Evolutionary conservation across 441 rosid genomes (phyloP), one percentile per base, ranked within the genome.

Genomic region (Pelargonium fulgidum): DNA sequence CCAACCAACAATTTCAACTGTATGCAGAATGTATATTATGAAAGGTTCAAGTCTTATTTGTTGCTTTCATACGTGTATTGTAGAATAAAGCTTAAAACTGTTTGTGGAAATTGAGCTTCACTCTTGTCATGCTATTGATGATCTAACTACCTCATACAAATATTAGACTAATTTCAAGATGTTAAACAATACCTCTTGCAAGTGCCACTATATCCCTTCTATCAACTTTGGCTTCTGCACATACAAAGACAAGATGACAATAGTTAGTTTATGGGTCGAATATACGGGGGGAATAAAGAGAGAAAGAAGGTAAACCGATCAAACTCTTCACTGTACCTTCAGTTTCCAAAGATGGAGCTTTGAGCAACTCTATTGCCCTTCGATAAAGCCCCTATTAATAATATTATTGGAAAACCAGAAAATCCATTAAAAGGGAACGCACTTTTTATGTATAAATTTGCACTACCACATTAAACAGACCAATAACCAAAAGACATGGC

Each of bases 291-390:
- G 36, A 26, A 17, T 59, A 61, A 26, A n/a, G 19, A 66, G 17
- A 4, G 7, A 4, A 1, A 33, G 39, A 52, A n/a, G 59, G 59
- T n/a, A 4, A 50, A 52, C 20, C 59, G 16, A 65, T 14, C 10
- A 74, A 59, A 42, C 58, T 17, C 14, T 42, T 66, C 13, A 7
- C 59, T 20, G 24, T 79, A 89, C 93, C 97, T 75, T 84, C 80
- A 70, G 84, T 74, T 14, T 85, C 88, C 68, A 86, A 10, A 1
- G 89, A 71, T 56, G 96, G 89, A 72, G 94, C 91, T 84, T 89
- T 91, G 76, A 91, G 82, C 67, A 86, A 77, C 19, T 91, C 92
- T 52, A 81, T 41, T 6, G 97, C 92, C 76, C 81, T 87, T 81
- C 96, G 82, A 62, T 82, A 86, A 39, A 91, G 91, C 1, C 98